These are phyloP conservation scores for Solanum chilense DNA, from an alignment of 257 asterid species.

Conservation along the genomic window DNA sequence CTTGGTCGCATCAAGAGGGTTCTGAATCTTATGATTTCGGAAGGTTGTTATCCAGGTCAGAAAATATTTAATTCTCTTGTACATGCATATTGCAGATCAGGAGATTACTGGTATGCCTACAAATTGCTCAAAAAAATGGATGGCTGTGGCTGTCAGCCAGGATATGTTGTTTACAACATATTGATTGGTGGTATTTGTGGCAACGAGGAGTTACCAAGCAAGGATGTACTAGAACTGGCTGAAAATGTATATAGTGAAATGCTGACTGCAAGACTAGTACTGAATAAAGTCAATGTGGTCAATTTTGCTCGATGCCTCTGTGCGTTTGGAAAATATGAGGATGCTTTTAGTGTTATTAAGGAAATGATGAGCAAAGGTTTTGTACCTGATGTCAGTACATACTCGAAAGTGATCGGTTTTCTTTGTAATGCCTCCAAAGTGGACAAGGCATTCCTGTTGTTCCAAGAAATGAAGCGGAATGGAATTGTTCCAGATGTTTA, in stretches of 20 bases:
- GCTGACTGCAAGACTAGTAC: slow-evolving; percentile 43
- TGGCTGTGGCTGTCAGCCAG: slow-evolving; percentile 66
- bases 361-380: slow-evolving; percentile 84
- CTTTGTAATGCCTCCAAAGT: slow-evolving; percentile 70
- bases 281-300: slow-evolving; percentile 71
- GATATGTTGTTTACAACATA: slow-evolving; percentile 79
- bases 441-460: slow-evolving; percentile 69
- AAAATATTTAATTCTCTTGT: slow-evolving; percentile 77
- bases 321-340: slow-evolving; percentile 55
- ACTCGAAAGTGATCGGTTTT: slow-evolving; percentile 67
- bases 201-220: slow-evolving; percentile 47
- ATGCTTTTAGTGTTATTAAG: slow-evolving; percentile 51
- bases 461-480: slow-evolving; percentile 63
- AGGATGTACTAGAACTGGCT: slow-evolving; percentile 55
- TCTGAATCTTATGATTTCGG: slow-evolving; percentile 82
- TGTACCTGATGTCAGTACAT: slow-evolving; percentile 74
- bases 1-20: slow-evolving; percentile 82
- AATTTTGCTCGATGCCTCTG: slow-evolving; percentile 73
- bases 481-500: slow-evolving; percentile 69
- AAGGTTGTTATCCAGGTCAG: slow-evolving; percentile 87
- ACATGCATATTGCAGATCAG: slow-evolving; percentile 65
- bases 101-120: slow-evolving; percentile 69
- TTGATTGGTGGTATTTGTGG: slow-evolving; percentile 83
- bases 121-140: slow-evolving; percentile 80
- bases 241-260: slow-evolving; percentile 73